Evolutionary conservation across 306 rosid genomes (phyloP), one percentile per base, ranked within the genome.

Genomic region (Arachis stenosperma): DNA sequence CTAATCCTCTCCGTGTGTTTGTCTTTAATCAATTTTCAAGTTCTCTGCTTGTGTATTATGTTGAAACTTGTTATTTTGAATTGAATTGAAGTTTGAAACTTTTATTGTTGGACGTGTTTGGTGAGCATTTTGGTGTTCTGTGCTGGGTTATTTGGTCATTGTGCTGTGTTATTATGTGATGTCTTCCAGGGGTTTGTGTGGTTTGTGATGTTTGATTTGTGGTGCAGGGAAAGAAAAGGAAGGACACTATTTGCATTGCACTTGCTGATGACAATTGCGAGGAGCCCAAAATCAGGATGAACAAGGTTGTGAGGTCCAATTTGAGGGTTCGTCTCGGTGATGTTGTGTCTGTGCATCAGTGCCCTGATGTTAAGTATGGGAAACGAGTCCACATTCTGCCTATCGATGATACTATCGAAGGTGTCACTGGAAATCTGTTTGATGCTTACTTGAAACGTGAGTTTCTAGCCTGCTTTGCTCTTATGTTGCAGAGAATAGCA

Each of bases 311-410:
- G 9, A 83, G 89, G 67, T 82, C 87, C 0, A 86, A 86, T 71
- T 75, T 86, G 81, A 83, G 87, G 83, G 89, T 86, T 72, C 81
- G 85, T 17, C 85, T 86, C 52, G 89, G 87, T 4, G 89, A 86
- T 77, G 87, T 83, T 55, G 85, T 86, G 46, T 83, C 89, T 57
- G 83, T 86, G 65, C 87, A 86, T 71, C 75, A 81, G 33, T 86
- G 85, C 57, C 47, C 82, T 0, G 89, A 86, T 67, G 85, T 80
- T 4, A 78, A 75, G 81, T 85, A 80, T 80, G 89, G 87, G 56
- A 77, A 73, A 11, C 79, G 83, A 6, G 83, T 85, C 5, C 83
- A 80, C 69, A 71, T 85, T 73, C 81, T 85, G 30, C 89, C 89
- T 8, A 41, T 85, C 11, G 89, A 85, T 70, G 89, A 77, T 72